A percentile compares a stretch with the other conserved stretches of the same genome.
phyloP scores from a whole-genome alignment of 2,329 filamentous ascomycete genomes.

The Colletotrichum horii region DNA sequence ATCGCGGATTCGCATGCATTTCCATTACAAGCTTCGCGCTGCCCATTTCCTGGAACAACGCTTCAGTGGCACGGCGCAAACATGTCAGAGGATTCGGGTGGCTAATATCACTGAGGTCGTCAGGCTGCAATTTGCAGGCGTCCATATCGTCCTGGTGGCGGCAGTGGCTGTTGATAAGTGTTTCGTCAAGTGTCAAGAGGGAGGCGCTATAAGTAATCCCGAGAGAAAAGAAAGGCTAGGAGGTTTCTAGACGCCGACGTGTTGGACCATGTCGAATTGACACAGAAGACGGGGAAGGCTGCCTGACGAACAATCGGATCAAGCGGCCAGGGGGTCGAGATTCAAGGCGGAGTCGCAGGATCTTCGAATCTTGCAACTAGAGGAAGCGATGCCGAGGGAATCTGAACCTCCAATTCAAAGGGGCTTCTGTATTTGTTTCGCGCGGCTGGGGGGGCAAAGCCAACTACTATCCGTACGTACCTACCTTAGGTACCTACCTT shows the following conservation, averaged over 20 bases:
- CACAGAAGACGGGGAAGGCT: neutral
- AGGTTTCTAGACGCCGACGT: conserved; percentile 3
- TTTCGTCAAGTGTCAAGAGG: conserved; percentile 1
- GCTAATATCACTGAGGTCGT: neutral
- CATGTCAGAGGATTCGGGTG: neutral
- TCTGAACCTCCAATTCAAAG: neutral
- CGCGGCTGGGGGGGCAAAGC: neutral
- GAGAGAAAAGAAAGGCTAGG: neutral
- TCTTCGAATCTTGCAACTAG: neutral
- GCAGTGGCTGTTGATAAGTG: neutral
- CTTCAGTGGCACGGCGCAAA: neutral
- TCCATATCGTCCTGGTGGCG: neutral
- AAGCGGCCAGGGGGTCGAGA: neutral
- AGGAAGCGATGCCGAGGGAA: neutral
- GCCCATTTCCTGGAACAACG: neutral
- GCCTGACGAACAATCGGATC: neutral
- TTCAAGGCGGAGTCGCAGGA: neutral
- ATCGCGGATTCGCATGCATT: neutral
- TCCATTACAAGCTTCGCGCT: neutral
- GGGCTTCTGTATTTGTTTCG: neutral
- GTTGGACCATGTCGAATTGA: conserved; percentile 5
- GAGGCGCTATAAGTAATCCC: neutral
- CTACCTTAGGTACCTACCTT: no score
- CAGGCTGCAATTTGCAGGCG: neutral
- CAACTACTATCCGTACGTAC: no score